Conservation (phyloP, 2,329 filamentous ascomycete species). For the Bipolaris cookei region DNA sequence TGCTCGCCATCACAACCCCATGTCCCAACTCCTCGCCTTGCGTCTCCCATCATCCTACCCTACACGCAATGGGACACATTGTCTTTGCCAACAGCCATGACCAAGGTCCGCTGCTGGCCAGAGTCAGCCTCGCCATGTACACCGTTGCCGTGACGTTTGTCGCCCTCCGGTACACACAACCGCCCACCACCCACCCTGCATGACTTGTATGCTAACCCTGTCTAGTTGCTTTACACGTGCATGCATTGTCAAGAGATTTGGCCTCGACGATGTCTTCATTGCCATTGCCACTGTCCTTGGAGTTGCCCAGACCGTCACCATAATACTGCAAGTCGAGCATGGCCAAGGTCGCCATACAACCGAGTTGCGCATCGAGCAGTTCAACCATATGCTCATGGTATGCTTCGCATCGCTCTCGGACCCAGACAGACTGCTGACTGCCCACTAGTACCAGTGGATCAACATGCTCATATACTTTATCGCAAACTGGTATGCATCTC, state of each 20-base stretch:
- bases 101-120: constrained; percentile 31
- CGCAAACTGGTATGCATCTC: constrained; percentile 32
- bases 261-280: constrained; percentile 37
- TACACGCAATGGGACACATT: constrained; percentile 28
- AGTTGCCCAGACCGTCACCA: constrained; percentile 34
- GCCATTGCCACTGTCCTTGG: constrained; percentile 33
- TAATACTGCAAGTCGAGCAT: constrained; percentile 35
- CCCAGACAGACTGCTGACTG: neutral
- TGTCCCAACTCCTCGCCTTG: constrained; percentile 17
- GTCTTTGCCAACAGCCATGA: constrained; percentile 22
- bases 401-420: neutral
- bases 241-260: constrained; percentile 35
- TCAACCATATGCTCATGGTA: constrained; percentile 35
- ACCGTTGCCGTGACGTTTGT: constrained; percentile 31
- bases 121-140: constrained; percentile 33
- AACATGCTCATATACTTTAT: constrained; percentile 37
- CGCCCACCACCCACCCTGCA: neutral
- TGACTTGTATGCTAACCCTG: constrained; percentile 8
- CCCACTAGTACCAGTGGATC: constrained; percentile 35
- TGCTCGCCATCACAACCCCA: constrained; percentile 11
- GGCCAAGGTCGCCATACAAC: constrained; percentile 31
- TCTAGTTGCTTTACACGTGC: constrained; percentile 34
- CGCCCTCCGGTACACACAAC: constrained; percentile 23
- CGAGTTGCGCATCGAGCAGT: constrained; percentile 24
- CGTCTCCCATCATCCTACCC: constrained; percentile 9